Percentiles rank a stretch among this genome's conserved stretches.
Conservation (phyloP, 257 asterid species). For the Ocimum tenuiflorum region DNA sequence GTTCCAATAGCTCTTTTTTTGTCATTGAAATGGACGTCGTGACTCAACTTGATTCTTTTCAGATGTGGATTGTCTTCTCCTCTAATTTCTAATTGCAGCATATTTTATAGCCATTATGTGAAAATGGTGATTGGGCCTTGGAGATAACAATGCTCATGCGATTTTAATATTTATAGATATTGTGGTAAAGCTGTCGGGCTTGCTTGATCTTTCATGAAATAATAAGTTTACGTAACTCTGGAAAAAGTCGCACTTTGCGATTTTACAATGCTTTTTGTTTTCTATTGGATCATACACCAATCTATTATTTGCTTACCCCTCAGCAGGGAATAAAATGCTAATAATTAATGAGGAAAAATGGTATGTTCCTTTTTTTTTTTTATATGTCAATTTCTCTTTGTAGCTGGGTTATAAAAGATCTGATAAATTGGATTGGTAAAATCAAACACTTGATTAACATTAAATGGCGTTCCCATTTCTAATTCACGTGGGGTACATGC, state of each 20-base stretch:
- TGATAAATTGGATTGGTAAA: background rate
- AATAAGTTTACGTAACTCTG: no score
- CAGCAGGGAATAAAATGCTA: background rate
- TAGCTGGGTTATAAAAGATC: background rate
- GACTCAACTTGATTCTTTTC: no score
- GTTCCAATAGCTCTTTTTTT: background rate
- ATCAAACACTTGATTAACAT: background rate
- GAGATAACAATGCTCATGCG: background rate
- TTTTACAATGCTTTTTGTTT: background rate
- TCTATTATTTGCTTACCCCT: background rate
- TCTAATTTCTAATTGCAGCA: background rate
- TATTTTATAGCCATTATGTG: background rate
- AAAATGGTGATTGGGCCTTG: background rate
- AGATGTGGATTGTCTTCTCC: background rate
- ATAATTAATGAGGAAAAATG: background rate
- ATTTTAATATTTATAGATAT: background rate
- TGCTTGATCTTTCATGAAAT: background rate
- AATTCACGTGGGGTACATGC: constrained; percentile 23
- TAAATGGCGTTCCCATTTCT: background rate
- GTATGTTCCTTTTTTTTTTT: background rate
- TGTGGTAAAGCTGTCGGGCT: background rate
- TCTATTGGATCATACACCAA: background rate
- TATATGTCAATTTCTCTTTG: background rate
- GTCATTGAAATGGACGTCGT: background rate
- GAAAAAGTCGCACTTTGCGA: background rate